Evolutionary conservation across 2,329 filamentous ascomycete genomes (phyloP), one percentile per base, ranked within the genome.

Genomic region (Penicillium decumbens): DNA sequence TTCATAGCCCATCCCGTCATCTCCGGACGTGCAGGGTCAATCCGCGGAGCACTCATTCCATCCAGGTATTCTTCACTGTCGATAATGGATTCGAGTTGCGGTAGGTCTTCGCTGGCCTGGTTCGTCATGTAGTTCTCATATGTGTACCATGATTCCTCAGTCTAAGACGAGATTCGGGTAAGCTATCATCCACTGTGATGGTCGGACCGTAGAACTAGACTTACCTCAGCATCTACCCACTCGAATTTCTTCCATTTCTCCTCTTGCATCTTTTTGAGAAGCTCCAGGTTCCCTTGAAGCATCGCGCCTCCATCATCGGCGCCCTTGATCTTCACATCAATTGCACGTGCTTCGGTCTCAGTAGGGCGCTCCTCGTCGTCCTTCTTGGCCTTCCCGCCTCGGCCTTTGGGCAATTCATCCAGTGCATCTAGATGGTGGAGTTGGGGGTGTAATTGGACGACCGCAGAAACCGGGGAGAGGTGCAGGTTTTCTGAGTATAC

Each of bases 381-480:
- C 51, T 70, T 72, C 58, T 66, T 72, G 54, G 58, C 53, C 54
- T 68, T 62, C 27, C 51, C 58, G 46, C 68, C 59, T 44, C 66
- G 62, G 4, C 57, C 63, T 44, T 68, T 70, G 4, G 67, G 64
- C 6, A 88, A 79, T 62, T 96, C 89, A 41, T 85, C 78, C 40
- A 83, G 73, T 3, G 93, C 92, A 71, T 97, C 93, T 59, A 97
- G 79, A 72, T 97, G 90, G 71, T 95, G 89, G 53, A 95, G 87
- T 64, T 96, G 89, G 0, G 93, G 90, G 3, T 91, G 87, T 64
- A 98, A 83, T 66, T 95, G 89, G 37, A 95, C 87, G 39, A 95
- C 82, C 2, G 88, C 86, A 35, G 85, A 83, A 40, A 95, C 81
- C 23, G 87, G 88, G 0, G 89, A 95, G 33, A 97, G 82, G 72